Percentiles rank a stretch among this genome's conserved stretches.
Conservation (phyloP, 1,284 basidiomycete species). For the Malassezia psittaci region DNA sequence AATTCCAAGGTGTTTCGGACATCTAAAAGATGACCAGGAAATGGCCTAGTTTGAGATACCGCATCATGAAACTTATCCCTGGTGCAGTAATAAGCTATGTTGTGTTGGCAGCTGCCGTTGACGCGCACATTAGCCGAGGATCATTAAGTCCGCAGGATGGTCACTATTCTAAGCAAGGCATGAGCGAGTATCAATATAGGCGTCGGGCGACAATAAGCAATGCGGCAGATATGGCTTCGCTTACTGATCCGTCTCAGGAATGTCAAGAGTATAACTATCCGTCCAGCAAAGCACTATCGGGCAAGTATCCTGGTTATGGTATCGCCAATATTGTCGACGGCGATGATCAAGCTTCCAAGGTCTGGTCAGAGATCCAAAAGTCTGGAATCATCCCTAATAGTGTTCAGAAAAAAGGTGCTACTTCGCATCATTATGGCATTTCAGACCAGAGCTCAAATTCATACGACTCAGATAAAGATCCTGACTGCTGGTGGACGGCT, state of each 20-base stretch:
- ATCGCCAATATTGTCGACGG: constrained; percentile 47
- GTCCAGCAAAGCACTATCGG: neutral
- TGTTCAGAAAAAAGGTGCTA: constrained; percentile 3
- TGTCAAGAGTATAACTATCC: neutral
- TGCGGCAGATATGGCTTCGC: neutral
- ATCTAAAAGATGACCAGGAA: no score
- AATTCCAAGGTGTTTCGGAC: no score
- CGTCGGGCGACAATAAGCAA: neutral
- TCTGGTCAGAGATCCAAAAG: constrained; percentile 16
- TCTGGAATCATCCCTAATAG: constrained; percentile 13
- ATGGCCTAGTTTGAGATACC: no score
- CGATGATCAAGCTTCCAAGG: constrained; percentile 33
- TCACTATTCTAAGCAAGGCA: no score
- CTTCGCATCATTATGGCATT: neutral
- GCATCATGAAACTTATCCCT: no score
- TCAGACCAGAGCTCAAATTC: neutral
- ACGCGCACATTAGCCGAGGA: neutral
- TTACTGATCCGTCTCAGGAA: neutral
- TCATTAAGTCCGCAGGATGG: no score
- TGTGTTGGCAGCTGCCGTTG: neutral
- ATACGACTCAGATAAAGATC: constrained; percentile 19
- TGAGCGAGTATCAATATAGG: no score
- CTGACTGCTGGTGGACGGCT: constrained; percentile 44
- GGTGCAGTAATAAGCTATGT: no score
- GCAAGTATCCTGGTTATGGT: constrained; percentile 40